These are phyloP conservation scores for Paecilomyces dactylethromorphus DNA, from an alignment of 2,329 filamentous ascomycete genomes.

Conservation along the genomic window DNA sequence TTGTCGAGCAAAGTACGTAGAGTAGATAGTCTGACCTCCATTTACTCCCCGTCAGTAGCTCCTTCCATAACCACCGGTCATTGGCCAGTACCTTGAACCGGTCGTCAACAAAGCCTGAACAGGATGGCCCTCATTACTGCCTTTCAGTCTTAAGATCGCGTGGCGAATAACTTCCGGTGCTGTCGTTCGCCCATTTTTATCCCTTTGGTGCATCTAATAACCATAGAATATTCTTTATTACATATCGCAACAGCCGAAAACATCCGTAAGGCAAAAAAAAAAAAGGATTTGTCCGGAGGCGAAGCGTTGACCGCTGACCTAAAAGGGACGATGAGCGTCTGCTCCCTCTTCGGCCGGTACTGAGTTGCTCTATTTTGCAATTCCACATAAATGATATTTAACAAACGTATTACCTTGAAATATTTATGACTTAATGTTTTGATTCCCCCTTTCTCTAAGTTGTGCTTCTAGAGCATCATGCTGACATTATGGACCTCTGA, in stretches of 20 bases:
- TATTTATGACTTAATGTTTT: no score
- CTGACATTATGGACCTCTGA: background rate
- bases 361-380: background rate
- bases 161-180: background rate
- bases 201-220: background rate
- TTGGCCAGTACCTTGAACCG: background rate
- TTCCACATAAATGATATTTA: background rate
- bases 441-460: background rate
- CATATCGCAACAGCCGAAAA: background rate
- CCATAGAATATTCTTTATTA: background rate
- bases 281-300: background rate
- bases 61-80: background rate
- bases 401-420: background rate
- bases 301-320: background rate
- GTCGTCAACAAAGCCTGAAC: background rate
- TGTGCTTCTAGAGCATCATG: background rate
- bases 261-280: background rate
- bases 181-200: background rate
- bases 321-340: background rate
- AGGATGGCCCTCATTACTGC: background rate
- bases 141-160: background rate
- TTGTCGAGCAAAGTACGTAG: background rate
- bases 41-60: background rate
- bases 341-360: background rate
- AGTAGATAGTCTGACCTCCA: background rate